Base-by-base conservation (phyloP, 83 land plant genomes). In the Diphasiastrum complanatum region DNA sequence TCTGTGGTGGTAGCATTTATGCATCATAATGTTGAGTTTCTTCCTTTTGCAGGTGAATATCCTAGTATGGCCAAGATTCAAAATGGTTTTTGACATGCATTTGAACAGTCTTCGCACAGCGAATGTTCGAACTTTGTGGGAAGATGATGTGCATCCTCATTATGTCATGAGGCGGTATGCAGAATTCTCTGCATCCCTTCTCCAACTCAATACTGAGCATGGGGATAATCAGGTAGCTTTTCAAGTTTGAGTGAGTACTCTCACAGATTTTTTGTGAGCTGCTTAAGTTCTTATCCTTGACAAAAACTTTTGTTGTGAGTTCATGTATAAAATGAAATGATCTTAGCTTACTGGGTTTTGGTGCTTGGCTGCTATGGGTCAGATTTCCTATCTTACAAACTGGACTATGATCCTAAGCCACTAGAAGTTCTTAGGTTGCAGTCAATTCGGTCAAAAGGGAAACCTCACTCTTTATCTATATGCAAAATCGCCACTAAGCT, bases 21-120 rank as follows among this genome's bases (percentile, higher is more conserved):
- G n/a, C n/a, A n/a, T n/a, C n/a, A n/a, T n/a, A n/a, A n/a, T n/a
- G n/a, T n/a, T n/a, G n/a, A n/a, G n/a, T n/a, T n/a, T n/a, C n/a
- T n/a, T n/a, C n/a, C n/a, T n/a, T n/a, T n/a, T 76, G 45, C 67
- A 95, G 99, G 81, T 95, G 49, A 91, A 90, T 64, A 87, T 95
- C 46, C 43, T 88, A 33, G 40, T 95, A 51, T 95, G 99, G 99
- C 99, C 99, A 48, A 86, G 99, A 50, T 95, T 95, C 83, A 95
- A 95, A 77, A 73, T 90, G 86, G 97, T 95, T 10, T 90, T 95
- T 83, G 99, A 90, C 79, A 77, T 95, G 99, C 99, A 95, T 57
- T 79, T 95, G 38, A 81, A 51, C 64, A 95, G 99, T 64, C 61
- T 95, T 23, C 90, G 97, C 0, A 86, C 80, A 64, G 99, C 99